Conservation (phyloP, 2,329 filamentous ascomycete genomes). For the Phoma sp. region DNA sequence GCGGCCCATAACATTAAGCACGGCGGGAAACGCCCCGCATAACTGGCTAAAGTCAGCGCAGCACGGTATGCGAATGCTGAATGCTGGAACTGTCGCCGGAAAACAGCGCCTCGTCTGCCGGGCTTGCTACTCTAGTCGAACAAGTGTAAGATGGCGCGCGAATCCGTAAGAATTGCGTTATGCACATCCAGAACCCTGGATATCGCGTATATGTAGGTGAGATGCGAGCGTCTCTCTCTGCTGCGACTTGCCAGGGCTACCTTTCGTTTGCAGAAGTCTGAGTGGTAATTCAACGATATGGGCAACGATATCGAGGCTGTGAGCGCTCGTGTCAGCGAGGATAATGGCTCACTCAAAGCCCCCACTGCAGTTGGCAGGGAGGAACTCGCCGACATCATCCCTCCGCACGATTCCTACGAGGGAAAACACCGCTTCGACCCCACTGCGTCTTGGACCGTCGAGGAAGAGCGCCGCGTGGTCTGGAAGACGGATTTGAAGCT, state of each 20-base stretch:
- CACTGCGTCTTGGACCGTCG: slow-evolving; percentile 58
- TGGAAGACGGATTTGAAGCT: slow-evolving; percentile 53
- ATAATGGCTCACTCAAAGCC: slow-evolving; percentile 31
- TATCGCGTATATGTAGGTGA: slow-evolving; percentile 8
- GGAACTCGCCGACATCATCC: slow-evolving; percentile 35
- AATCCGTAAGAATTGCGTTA: slow-evolving; percentile 30
- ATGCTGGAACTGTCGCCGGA: background rate
- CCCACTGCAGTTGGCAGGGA: slow-evolving; percentile 34
- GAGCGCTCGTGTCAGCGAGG: slow-evolving; percentile 28
- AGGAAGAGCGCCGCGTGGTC: slow-evolving; percentile 62
- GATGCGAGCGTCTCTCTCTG: background rate
- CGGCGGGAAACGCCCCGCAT: slow-evolving; percentile 9
- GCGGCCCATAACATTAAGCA: slow-evolving; percentile 7
- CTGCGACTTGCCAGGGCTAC: background rate
- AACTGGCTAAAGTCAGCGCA: slow-evolving; percentile 4
- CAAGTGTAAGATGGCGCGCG: slow-evolving; percentile 22
- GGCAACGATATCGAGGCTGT: slow-evolving; percentile 35
- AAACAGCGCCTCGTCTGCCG: slow-evolving; percentile 19
- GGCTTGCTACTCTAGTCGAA: slow-evolving; percentile 22
- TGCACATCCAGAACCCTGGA: slow-evolving; percentile 10
- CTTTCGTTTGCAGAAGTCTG: background rate
- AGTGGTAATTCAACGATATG: slow-evolving; percentile 14
- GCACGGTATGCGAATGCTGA: too few relatives aligned
- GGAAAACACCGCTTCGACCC: slow-evolving; percentile 65
- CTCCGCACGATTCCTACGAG: slow-evolving; percentile 57